These are phyloP conservation scores for Trypanosoma platydactyli DNA, from an alignment of 208 protist genomes.

Conservation along the genomic window DNA sequence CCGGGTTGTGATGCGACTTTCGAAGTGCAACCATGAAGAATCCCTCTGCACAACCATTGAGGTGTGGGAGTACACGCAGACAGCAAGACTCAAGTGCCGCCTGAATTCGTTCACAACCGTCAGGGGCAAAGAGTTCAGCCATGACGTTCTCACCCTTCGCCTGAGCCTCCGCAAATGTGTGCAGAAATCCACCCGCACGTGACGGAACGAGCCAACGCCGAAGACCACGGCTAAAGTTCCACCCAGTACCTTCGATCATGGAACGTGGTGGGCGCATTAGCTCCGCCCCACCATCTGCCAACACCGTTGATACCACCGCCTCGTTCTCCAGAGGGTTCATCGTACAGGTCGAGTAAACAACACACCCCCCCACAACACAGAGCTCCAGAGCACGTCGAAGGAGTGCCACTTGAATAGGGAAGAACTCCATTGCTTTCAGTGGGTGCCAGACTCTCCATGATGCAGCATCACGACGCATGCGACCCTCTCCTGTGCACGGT, in stretches of 20 bases:
- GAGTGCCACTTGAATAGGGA: constrained; percentile 70
- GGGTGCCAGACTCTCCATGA: constrained; percentile 88
- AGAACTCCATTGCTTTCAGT: constrained; percentile 51
- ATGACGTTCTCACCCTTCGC: constrained; percentile 36
- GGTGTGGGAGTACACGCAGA: constrained; percentile 72
- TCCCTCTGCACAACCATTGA: constrained; percentile 52
- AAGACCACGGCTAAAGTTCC: constrained; percentile 44
- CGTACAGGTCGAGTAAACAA: constrained; percentile 97
- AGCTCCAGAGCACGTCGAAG: constrained; percentile 65
- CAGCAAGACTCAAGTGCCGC: constrained; percentile 32
- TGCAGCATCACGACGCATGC: constrained; percentile 70
- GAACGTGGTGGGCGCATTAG: constrained; percentile 39
- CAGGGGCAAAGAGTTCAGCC: constrained; percentile 44
- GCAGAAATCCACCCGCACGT: constrained; percentile 51
- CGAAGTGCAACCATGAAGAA: constrained; percentile 75
- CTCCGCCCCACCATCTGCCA: constrained; percentile 50
- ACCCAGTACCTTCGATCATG: constrained; percentile 7
- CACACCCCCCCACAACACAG: constrained; percentile 63
- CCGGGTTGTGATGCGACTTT: constrained; percentile 5
- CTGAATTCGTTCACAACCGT: constrained; percentile 1
- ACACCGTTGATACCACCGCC: constrained; percentile 88
- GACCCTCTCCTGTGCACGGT: constrained; percentile 95
- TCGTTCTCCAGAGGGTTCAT: constrained; percentile 97
- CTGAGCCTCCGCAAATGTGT: constrained; percentile 36
- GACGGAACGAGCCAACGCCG: constrained; percentile 64